Evolutionary conservation across 805 yeast genomes (phyloP), one percentile per base, ranked within the genome.

Genomic region (Blastobotrys peoriensis): DNA sequence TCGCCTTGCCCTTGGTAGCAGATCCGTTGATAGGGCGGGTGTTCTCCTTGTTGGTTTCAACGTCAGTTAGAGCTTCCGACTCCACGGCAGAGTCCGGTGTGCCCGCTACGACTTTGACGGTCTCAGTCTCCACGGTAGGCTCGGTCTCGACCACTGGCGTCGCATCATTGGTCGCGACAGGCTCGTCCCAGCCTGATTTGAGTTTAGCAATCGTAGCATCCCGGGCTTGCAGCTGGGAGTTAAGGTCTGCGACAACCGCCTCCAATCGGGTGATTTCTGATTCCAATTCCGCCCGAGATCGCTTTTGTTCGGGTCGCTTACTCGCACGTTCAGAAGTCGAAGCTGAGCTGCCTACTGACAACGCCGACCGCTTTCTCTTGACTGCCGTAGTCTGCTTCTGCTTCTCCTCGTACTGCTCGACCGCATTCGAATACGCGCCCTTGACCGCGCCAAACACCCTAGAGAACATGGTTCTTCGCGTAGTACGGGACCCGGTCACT

Each of bases 331-430:
- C 40, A 6, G 16, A 8, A 19, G 5, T 25, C 10, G 38, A 19
- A 25, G 35, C 5, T 5, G 49, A 18, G 5, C 16, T 16, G 33
- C 18, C 49, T 3, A 34, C 44, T 3, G 28, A 33, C 4, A 22
- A 10, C n/a, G 6, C 16, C 36, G 34, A n/a, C 15, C 53, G 36
- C 41, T 41, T 46, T 6, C 50, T 38, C 45, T 45, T 43, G 5
- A 41, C 40, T 25, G n/a, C 39, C 43, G 19, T 5, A n/a, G 18
- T 25, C 36, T 16, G 45, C 40, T 36, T 19, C 34, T 27, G 40
- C 38, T 44, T 43, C 18, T 36, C 39, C 17, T 50, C 54, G 38
- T 48, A 50, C 33, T 46, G 43, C 42, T 50, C 54, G 16, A 51
- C 36, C 5, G 52, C 52, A 39, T 46, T 44, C 20, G 44, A 9